Evolutionary conservation across 106 monocot species (phyloP).

Genomic region (Gastrodia elata): DNA sequence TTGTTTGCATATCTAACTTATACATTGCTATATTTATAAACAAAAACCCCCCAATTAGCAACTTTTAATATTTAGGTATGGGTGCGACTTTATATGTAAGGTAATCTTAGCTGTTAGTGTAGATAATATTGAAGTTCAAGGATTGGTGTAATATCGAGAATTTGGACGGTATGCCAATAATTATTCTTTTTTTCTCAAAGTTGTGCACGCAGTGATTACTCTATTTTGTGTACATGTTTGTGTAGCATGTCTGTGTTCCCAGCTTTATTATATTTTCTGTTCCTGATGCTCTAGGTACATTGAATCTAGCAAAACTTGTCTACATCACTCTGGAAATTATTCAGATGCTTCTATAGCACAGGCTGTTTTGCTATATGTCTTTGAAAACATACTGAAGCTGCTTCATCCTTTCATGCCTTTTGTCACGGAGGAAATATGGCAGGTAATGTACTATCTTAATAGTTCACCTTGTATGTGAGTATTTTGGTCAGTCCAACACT

Average conservation of each 20-base stretch:
- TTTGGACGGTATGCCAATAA: too few species aligned
- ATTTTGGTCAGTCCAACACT: not conserved
- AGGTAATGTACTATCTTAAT: slow-evolving; percentile 34
- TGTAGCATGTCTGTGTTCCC: not conserved
- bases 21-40: too few species aligned
- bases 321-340: slow-evolving; percentile 45
- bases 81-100: too few species aligned
- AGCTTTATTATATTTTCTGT: not conserved
- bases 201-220: not conserved
- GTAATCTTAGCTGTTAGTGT: too few species aligned
- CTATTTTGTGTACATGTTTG: not conserved
- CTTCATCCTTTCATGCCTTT: slow-evolving; percentile 99
- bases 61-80: too few species aligned
- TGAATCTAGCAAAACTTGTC: slow-evolving; percentile 95
- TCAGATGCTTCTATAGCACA: slow-evolving; percentile 41
- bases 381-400: slow-evolving; percentile 85
- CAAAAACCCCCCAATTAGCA: too few species aligned
- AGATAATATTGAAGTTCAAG: too few species aligned
- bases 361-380: slow-evolving; percentile 79
- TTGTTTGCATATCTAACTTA: too few species aligned
- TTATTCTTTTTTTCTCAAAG: too few species aligned
- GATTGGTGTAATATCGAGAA: too few species aligned
- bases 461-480: not conserved
- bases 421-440: slow-evolving; percentile 98
- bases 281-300: slow-evolving; percentile 63